phyloP scores from a whole-genome alignment of 2,329 filamentous ascomycete genomes.

The Colletotrichum sojae region DNA sequence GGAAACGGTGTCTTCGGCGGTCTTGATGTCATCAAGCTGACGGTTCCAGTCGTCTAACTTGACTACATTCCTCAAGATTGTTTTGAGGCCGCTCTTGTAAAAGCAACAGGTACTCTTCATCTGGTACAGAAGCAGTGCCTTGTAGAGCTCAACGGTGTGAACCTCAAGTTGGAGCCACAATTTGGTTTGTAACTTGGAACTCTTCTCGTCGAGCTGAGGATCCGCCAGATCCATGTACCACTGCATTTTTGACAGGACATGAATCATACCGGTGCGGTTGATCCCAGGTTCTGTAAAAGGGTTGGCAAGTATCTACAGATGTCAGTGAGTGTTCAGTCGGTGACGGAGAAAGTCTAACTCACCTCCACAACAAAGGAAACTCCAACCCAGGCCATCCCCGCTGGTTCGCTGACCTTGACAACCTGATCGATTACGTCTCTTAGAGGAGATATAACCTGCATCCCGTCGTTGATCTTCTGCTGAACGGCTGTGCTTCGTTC shows the following conservation, averaged over 20 bases:
- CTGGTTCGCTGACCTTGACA: conserved; percentile 49
- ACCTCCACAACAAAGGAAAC: conserved; percentile 53
- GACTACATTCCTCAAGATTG: background rate
- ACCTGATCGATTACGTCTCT: conserved; percentile 47
- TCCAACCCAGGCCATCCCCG: conserved; percentile 54
- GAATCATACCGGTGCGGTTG: conserved; percentile 52
- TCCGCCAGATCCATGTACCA: conserved; percentile 54
- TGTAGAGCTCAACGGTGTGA: conserved; percentile 53
- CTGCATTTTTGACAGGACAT: conserved; percentile 55
- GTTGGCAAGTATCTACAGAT: conserved; percentile 50
- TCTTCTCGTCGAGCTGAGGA: conserved; percentile 46
- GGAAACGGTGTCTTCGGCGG: background rate
- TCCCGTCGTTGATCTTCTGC: conserved; percentile 43
- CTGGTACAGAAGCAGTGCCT: conserved; percentile 55
- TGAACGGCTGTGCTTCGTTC: conserved; percentile 45
- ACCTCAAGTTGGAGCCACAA: conserved; percentile 44
- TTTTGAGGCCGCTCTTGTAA: conserved; percentile 31
- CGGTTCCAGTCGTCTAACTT: background rate
- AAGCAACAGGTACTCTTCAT: conserved; percentile 55
- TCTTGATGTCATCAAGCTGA: background rate
- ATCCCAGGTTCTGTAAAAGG: conserved; percentile 45
- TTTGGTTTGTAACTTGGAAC: background rate
- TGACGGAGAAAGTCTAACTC: background rate
- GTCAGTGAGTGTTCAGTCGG: background rate
- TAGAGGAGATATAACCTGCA: conserved; percentile 44